These are phyloP conservation scores for Saturnispora halmiae DNA, from an alignment of 805 yeast species.

Conservation along the genomic window DNA sequence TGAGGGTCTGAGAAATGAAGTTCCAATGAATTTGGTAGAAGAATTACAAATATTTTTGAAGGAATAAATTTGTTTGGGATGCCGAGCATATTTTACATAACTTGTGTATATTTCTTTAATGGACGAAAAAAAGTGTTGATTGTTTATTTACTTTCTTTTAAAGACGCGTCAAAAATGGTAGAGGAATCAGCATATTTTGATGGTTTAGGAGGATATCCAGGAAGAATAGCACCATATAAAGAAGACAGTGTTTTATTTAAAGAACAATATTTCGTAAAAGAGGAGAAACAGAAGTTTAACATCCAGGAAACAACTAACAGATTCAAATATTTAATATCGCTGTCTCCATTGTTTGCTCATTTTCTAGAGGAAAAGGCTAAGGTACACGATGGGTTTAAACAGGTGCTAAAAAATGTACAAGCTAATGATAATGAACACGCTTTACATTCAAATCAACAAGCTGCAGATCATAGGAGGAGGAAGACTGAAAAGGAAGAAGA, in stretches of 20 bases:
- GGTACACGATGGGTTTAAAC: slow-evolving; percentile 47
- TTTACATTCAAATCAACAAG: slow-evolving; percentile 10
- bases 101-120: no score
- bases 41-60: slow-evolving; percentile 23
- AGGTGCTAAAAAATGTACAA: slow-evolving; percentile 38
- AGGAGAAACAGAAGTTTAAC: slow-evolving; percentile 33
- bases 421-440: slow-evolving; percentile 6
- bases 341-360: slow-evolving; percentile 59
- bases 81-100: background rate
- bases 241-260: background rate
- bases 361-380: slow-evolving; percentile 58
- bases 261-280: slow-evolving; percentile 25
- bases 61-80: background rate
- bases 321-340: slow-evolving; percentile 55
- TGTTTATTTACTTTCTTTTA: background rate
- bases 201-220: slow-evolving; percentile 1
- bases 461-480: slow-evolving; percentile 41
- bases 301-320: slow-evolving; percentile 54
- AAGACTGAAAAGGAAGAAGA: slow-evolving; percentile 75
- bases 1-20: slow-evolving; percentile 26
- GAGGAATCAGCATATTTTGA: background rate
- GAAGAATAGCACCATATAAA: background rate
- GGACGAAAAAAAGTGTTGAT: background rate
- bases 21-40: slow-evolving; percentile 26
- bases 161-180: background rate